Evolutionary conservation across 306 rosid genomes (phyloP).

Genomic region (Astragalus glycyphyllos): DNA sequence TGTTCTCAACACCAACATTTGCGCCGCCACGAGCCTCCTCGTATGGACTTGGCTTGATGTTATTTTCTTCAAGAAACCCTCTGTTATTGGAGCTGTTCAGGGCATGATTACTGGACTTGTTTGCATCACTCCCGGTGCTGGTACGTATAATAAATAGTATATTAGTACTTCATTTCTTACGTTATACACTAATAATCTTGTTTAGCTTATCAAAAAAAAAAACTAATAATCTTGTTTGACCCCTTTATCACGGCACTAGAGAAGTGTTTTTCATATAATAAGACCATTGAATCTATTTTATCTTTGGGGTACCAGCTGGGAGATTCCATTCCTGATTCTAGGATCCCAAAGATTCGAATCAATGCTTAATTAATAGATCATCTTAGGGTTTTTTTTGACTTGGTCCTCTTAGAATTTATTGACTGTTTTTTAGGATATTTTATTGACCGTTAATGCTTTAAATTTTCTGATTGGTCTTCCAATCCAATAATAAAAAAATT

Average conservation of each 20-base stretch:
- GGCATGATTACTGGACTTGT: constrained; percentile 88
- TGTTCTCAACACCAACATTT: constrained; percentile 74
- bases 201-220: too few relatives aligned
- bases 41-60: constrained; percentile 76
- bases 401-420: too few relatives aligned
- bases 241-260: not conserved
- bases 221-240: not conserved
- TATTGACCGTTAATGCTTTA: not conserved
- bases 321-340: constrained; percentile 25
- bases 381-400: not conserved
- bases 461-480: not conserved
- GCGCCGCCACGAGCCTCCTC: constrained; percentile 76
- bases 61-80: constrained; percentile 72
- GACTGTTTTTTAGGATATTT: not conserved
- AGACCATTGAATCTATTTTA: not conserved
- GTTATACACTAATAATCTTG: too few relatives aligned
- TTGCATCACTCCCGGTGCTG: constrained; percentile 79
- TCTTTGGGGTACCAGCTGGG: not conserved
- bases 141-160: constrained; percentile 39
- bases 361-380: not conserved
- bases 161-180: too few relatives aligned
- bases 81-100: constrained; percentile 83
- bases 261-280: not conserved
- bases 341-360: not conserved
- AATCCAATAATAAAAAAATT: too few relatives aligned